Base-by-base conservation (phyloP, 352 stramenopile genomes). In the Pythium scleroteichum region DNA sequence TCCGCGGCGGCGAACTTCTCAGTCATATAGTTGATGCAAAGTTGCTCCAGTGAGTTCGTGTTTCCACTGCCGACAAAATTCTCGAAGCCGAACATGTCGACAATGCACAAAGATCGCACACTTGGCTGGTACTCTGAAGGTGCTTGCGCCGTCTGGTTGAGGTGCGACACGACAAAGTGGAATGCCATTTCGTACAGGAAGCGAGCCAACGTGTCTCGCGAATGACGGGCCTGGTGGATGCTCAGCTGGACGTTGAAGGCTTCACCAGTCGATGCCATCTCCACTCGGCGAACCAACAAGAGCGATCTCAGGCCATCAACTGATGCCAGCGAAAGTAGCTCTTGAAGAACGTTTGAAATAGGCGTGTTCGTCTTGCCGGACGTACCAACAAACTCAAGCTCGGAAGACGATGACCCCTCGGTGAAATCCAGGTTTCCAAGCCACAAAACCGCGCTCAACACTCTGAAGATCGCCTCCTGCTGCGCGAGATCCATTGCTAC, bases 1-100 rank as follows among this genome's bases (percentile, higher is more conserved):
- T 90, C 78, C 12, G 66, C 75, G 5, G 58, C 61, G 20, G 82
- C 82, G 10, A 93, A 70, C 45, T 91, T 93, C 27, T 93, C 83
- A n/a, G 74, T 91, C 60, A 89, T 54, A 61, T 88, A 93, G 52
- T 93, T 93, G 54, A 93, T 89, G 45, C 81, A 91, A 0, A 93
- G 69, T 49, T 93, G 83, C 68, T 88, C 83, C 33, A 91, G 68
- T 20, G 83, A 93, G 60, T 91, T 91, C 26, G 61, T 51, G 20
- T 52, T 14, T 22, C 40, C 53, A 29, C n/a, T 41, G 33, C 35
- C 40, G 1, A 9, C 33, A n/a, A 93, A 69, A 51, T 82, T 75
- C 67, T 93, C 83, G 45, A 90, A 93, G 0, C 83, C 83, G 58
- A 90, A 91, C 33, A 91, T 69, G 26, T 93, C 83, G 35, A 93